A percentile compares a stretch with the other conserved stretches of the same genome.
Conservation (phyloP, 202 grass and related monocot genomes). For the Brachypodium distachyon region DNA sequence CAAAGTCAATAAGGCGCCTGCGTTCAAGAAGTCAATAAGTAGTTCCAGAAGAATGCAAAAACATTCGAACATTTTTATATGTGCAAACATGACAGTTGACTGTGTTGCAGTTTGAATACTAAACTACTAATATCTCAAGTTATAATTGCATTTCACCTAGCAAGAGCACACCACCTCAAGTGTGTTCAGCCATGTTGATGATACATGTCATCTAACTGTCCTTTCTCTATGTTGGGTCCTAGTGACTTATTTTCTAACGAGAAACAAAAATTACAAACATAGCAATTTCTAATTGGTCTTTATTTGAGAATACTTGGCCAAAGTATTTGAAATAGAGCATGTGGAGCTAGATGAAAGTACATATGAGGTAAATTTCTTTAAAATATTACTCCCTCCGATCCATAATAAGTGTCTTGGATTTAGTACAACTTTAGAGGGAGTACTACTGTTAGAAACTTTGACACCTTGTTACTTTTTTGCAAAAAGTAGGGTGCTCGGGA, state of each 20-base stretch:
- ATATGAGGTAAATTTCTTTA: not conserved
- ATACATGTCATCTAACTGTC: not conserved
- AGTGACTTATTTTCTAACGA: not conserved
- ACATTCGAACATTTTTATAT: not conserved
- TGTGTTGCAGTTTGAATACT: not conserved
- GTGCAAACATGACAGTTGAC: not conserved
- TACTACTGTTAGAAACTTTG: not conserved
- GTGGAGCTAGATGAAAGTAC: not conserved
- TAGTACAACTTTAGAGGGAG: too few species aligned
- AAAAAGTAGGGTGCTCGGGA: not conserved
- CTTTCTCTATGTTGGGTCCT: not conserved
- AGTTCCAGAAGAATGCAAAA: conserved; percentile 6
- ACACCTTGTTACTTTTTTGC: not conserved
- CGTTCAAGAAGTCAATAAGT: conserved; percentile 2
- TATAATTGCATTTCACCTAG: not conserved
- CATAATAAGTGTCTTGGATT: too few species aligned
- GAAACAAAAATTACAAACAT: not conserved
- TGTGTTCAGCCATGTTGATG: not conserved
- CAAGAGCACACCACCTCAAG: not conserved
- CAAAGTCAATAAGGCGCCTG: conserved; percentile 93
- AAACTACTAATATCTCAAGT: not conserved
- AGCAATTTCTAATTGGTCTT: not conserved
- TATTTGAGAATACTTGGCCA: not conserved
- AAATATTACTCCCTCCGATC: too few species aligned
- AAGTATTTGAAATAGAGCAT: not conserved